phyloP scores from a whole-genome alignment of 2,329 filamentous ascomycete genomes.

The Neofusicoccum kwambonambiense region DNA sequence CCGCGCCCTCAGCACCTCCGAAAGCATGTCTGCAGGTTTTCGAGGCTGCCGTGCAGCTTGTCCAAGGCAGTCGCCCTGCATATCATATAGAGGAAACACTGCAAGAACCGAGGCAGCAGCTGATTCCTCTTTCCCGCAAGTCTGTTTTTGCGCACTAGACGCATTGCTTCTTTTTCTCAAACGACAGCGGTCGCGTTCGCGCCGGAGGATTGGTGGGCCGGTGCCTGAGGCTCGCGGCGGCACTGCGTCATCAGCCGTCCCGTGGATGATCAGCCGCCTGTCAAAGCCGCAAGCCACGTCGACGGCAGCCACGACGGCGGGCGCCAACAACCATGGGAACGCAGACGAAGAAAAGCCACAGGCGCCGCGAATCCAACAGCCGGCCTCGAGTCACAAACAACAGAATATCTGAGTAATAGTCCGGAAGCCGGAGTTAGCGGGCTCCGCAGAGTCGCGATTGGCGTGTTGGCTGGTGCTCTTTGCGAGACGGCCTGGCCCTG shows the following conservation, averaged over 20 bases:
- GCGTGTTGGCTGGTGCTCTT: not conserved
- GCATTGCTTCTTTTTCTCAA: not conserved
- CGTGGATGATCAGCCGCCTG: constrained; percentile 1
- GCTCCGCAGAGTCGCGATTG: not conserved
- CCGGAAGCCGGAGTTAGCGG: constrained; percentile 1
- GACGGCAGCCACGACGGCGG: not conserved
- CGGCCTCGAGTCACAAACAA: not conserved
- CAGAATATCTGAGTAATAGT: not conserved
- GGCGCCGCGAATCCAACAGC: not conserved
- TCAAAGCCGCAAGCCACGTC: constrained; percentile 11
- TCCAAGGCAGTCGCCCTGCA: not conserved
- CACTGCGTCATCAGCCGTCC: not conserved
- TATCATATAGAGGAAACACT: not conserved
- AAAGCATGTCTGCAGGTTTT: not conserved
- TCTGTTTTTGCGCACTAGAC: not conserved
- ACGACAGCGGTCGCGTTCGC: not conserved
- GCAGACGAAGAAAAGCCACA: not conserved
- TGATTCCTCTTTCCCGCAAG: not conserved
- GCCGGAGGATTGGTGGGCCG: not conserved
- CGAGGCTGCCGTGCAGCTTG: not conserved
- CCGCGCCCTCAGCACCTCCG: not conserved
- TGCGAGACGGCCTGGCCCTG: not conserved
- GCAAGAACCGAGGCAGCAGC: not conserved
- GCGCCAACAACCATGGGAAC: not conserved
- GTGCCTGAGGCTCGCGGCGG: not conserved